Evolutionary conservation across 305 asterid species (phyloP).

Genomic region (Fraxinus baroniana): DNA sequence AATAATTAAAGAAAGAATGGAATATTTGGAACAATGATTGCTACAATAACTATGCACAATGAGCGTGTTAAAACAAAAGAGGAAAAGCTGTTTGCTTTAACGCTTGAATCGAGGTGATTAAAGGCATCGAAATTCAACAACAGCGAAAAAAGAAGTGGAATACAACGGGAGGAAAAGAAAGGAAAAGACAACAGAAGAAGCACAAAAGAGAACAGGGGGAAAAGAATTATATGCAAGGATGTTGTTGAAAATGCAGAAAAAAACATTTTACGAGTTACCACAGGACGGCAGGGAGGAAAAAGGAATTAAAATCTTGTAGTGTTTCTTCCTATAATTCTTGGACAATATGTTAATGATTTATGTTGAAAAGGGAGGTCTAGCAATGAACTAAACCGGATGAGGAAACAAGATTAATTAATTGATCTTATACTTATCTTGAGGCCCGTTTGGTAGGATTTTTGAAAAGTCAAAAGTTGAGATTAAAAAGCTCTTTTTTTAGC

Average conservation of each 20-base stretch:
- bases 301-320: neutral
- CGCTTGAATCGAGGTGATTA: conserved; percentile 29
- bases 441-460: neutral
- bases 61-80: conserved; percentile 28
- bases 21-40: conserved; percentile 23
- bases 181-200: conserved; percentile 24
- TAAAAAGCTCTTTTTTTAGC: no score
- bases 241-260: neutral
- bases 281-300: neutral
- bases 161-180: conserved; percentile 20
- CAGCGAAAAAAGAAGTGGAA: conserved; percentile 21
- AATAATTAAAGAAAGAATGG: conserved; percentile 17
- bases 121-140: conserved; percentile 18
- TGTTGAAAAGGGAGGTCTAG: neutral
- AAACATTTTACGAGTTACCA: neutral
- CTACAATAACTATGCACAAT: conserved; percentile 22
- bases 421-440: neutral
- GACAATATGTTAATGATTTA: neutral
- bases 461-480: neutral
- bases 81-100: conserved; percentile 33
- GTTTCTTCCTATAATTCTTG: neutral
- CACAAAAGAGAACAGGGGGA: neutral
- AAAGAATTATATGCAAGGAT: neutral
- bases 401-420: neutral
- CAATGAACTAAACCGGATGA: neutral